Percentiles rank a stretch among this genome's conserved stretches.
These are phyloP conservation scores for Rossbeevera mucosa DNA, from an alignment of 768 basidiomycete species.

Conservation along the genomic window DNA sequence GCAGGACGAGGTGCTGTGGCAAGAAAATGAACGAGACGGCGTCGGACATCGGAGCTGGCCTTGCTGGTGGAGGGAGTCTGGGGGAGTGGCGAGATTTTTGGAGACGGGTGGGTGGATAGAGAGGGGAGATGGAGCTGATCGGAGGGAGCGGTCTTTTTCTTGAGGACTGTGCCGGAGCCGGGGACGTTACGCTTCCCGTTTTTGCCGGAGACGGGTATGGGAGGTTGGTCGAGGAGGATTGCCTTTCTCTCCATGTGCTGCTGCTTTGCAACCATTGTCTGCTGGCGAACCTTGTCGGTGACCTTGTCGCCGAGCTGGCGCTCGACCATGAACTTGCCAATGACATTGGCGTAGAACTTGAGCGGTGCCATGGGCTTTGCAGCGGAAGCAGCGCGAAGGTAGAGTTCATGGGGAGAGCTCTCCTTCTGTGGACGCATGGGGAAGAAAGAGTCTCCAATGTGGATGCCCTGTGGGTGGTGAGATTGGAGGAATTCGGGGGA, in stretches of 20 bases:
- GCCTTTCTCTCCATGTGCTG: constrained; percentile 47
- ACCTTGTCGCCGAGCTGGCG: constrained; percentile 49
- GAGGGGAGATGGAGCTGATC: constrained; percentile 29
- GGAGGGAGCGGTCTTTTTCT: constrained; percentile 27
- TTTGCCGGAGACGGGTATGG: constrained; percentile 32
- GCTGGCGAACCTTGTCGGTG: constrained; percentile 45
- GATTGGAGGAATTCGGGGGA: neutral
- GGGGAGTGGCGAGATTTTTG: constrained; percentile 29
- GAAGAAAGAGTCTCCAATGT: constrained; percentile 62
- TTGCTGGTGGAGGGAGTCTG: constrained; percentile 16
- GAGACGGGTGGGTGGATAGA: constrained; percentile 26
- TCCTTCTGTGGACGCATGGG: constrained; percentile 54
- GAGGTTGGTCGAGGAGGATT: constrained; percentile 39
- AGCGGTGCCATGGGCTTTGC: constrained; percentile 60
- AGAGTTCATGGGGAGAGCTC: constrained; percentile 62
- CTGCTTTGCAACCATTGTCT: constrained; percentile 41
- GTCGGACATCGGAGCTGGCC: constrained; percentile 23
- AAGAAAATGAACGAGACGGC: constrained; percentile 47
- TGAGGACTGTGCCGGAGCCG: constrained; percentile 25
- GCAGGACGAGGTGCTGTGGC: constrained; percentile 46
- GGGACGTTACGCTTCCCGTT: constrained; percentile 40
- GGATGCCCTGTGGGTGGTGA: constrained; percentile 46
- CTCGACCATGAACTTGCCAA: constrained; percentile 67
- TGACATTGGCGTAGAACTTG: constrained; percentile 68
- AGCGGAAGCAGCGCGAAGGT: constrained; percentile 57